Evolutionary conservation across 2,329 filamentous ascomycete genomes (phyloP).

Genomic region (Aureobasidium sp.): DNA sequence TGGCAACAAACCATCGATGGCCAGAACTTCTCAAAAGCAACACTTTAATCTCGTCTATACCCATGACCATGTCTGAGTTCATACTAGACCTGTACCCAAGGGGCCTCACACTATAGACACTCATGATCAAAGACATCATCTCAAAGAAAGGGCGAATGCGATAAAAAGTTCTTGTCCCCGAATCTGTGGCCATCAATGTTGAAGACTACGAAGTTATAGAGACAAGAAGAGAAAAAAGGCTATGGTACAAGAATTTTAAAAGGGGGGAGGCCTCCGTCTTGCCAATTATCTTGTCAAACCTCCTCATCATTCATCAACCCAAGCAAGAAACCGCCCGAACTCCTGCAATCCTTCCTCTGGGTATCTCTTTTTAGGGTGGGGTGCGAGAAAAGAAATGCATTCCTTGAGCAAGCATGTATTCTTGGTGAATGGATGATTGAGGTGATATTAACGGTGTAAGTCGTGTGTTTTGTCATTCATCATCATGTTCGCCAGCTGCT

Average conservation of each 20-base stretch:
- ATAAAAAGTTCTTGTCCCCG: neutral
- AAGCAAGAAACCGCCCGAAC: neutral
- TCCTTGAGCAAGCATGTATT: conserved; percentile 9
- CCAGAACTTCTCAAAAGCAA: neutral
- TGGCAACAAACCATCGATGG: neutral
- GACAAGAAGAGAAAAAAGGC: neutral
- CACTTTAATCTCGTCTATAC: neutral
- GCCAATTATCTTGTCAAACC: conserved; percentile 1
- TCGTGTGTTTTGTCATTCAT: conserved; percentile 3
- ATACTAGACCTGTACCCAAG: neutral
- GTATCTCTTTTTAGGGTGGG: conserved; percentile 7
- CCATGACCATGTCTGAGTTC: neutral
- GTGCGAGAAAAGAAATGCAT: neutral
- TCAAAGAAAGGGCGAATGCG: neutral
- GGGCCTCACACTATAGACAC: neutral
- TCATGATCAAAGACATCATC: neutral
- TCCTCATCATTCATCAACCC: neutral
- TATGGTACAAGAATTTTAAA: conserved; percentile 10
- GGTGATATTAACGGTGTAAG: neutral
- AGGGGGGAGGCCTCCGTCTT: neutral
- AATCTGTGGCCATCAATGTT: neutral
- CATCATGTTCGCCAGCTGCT: conserved; percentile 5
- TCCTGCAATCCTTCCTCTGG: conserved; percentile 11
- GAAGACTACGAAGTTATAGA: neutral
- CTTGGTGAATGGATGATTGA: neutral